phyloP scores from a whole-genome alignment of 306 rosid species.

The Dalbergia cochinchinensis region DNA sequence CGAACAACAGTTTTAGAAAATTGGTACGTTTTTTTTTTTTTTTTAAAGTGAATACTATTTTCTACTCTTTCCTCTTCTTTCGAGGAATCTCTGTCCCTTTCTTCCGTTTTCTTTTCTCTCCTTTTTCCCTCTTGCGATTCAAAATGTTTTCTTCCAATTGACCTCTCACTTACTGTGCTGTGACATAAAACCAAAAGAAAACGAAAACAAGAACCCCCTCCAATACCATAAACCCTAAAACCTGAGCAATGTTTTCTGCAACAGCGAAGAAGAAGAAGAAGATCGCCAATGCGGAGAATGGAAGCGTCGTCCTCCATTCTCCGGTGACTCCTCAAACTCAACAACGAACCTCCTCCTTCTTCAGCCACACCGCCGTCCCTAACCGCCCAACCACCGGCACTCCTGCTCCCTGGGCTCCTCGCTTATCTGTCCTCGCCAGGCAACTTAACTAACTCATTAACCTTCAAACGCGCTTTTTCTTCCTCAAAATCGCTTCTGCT shows the following conservation, averaged over 20 bases:
- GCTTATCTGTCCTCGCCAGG: constrained; percentile 94
- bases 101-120: background rate
- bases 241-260: constrained; percentile 72
- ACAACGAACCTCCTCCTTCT: background rate
- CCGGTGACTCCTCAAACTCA: constrained; percentile 65
- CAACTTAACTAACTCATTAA: background rate
- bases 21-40: too few relatives aligned
- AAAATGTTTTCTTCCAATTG: background rate
- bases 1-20: too few relatives aligned
- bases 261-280: constrained; percentile 75
- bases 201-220: constrained; percentile 36
- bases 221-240: constrained; percentile 47
- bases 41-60: too few relatives aligned
- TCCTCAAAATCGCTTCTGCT: constrained; percentile 3
- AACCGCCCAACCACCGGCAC: constrained; percentile 91
- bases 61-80: background rate
- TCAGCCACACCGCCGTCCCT: constrained; percentile 56
- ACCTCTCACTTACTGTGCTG: background rate
- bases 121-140: constrained; percentile 37
- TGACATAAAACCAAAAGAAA: background rate
- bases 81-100: background rate
- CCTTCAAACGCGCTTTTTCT: background rate
- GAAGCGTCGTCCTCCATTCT: constrained; percentile 48
- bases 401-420: constrained; percentile 98
- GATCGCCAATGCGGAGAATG: constrained; percentile 59